Evolutionary conservation across 1,284 basidiomycete species (phyloP), one percentile per base, ranked within the genome.

Genomic region (Sporisorium scitamineum): DNA sequence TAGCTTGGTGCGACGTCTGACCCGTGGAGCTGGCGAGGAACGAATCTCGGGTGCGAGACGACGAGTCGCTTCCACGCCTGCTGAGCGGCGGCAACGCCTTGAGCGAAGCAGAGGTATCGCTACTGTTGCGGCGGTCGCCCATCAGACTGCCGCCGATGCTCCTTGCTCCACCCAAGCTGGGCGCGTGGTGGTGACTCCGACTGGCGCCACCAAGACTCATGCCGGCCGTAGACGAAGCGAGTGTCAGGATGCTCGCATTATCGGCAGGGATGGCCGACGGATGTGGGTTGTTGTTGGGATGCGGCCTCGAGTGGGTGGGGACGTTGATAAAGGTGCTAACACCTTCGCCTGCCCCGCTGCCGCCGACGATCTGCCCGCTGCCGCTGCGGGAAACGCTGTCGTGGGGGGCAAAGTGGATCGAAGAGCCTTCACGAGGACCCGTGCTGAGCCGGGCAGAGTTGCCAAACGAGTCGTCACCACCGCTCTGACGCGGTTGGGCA

Each of bases 201-300:
- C 71, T 75, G 18, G 70, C 67, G 9, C 77, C 80, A 7, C 67
- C 74, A 29, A 80, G 60, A 53, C 73, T 77, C 56, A 79, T 70
- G 13, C 79, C 79, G 9, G 81, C 81, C 3, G 93, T 94, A 4
- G 93, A 95, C 14, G 93, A 95, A 4, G 95, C 95, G 13, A 98
- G 90, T 0, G 95, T 98, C 50, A 97, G 88, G 54, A 95, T 88
- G 5, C 93, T 95, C 0, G 95, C 95, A 82, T 98, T 95, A 83
- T 96, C 94, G 26, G 91, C 88, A 0, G 95, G 95, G 11, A 93
- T 92, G 2, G 92, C 93, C 7, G 92, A 91, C 16, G 96, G 96
- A 22, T 92, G 90, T 3, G 95, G 95, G 85, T 98, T 98, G 86
- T 97, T 94, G 56, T 93, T 90, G 3, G 95, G 96, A 86, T 98